Percentiles rank a stretch among this genome's conserved stretches.
Conservation (phyloP, 805 yeast genomes). For the Pichia kluyveri region DNA sequence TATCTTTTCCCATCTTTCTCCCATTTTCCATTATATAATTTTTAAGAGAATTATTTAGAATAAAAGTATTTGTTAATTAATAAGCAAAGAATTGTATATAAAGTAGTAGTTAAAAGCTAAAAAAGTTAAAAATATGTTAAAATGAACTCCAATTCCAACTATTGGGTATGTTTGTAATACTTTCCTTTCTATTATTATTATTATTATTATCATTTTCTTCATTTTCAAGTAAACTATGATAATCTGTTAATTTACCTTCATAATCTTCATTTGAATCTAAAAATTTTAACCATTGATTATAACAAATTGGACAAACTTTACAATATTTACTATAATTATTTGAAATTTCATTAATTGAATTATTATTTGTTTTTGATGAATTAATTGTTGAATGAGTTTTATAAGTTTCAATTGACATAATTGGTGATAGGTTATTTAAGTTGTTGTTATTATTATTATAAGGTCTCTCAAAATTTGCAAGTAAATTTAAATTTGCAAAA, state of each 20-base stretch:
- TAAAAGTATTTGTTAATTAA: no score
- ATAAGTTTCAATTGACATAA: slow-evolving; percentile 9
- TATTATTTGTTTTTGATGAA: not conserved
- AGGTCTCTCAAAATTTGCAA: slow-evolving; percentile 28
- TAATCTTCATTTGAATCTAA: slow-evolving; percentile 18
- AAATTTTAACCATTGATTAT: slow-evolving; percentile 18
- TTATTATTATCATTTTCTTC: not conserved
- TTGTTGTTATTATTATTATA: not conserved
- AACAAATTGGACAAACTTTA: slow-evolving; percentile 23
- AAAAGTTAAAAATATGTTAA: slow-evolving; percentile 12
- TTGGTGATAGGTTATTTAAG: not conserved
- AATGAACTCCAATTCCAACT: slow-evolving; percentile 52
- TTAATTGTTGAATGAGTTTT: slow-evolving; percentile 1
- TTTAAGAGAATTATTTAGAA: no score
- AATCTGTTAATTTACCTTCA: slow-evolving; percentile 14
- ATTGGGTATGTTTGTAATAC: slow-evolving; percentile 23
- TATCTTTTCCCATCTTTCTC: no score
- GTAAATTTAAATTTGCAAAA: slow-evolving; percentile 25
- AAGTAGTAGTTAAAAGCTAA: not conserved
- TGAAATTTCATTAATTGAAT: not conserved
- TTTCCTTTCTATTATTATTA: slow-evolving; percentile 16
- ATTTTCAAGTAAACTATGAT: not conserved
- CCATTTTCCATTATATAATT: no score
- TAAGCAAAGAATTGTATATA: no score
- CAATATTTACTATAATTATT: slow-evolving; percentile 7